A percentile compares a stretch with the other conserved stretches of the same genome.
Conservation (phyloP, 139 green algal species). For the Closterium sp. region DNA sequence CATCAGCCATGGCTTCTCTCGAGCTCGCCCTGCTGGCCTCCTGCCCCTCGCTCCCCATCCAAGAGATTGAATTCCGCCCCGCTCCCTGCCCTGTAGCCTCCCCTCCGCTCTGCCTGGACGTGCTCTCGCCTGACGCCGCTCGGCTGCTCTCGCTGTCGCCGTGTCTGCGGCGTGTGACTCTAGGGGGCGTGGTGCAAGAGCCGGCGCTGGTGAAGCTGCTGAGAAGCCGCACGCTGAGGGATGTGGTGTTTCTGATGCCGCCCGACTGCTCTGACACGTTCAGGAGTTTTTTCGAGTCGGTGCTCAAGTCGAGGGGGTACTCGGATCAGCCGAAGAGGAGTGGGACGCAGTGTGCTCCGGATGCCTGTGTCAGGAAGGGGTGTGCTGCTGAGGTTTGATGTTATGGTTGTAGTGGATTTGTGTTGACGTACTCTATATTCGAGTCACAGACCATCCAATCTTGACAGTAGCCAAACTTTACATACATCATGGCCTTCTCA, state of each 20-base stretch:
- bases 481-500: too few species aligned
- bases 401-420: not conserved
- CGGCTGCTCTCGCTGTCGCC: conserved; percentile 1
- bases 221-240: not conserved
- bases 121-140: conserved; percentile 17
- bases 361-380: not conserved
- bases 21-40: not conserved
- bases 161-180: not conserved
- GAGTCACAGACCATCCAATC: too few species aligned
- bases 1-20: not conserved
- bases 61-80: not conserved
- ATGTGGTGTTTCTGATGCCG: conserved; percentile 17
- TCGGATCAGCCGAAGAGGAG: conserved; percentile 5
- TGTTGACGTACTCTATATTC: too few species aligned
- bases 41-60: not conserved
- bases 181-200: conserved; percentile 16
- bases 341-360: not conserved
- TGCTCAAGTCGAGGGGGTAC: conserved; percentile 19
- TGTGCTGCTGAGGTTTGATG: not conserved
- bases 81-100: not conserved
- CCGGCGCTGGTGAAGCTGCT: conserved; percentile 19
- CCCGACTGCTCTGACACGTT: conserved; percentile 30
- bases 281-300: not conserved
- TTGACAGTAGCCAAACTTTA: too few species aligned
- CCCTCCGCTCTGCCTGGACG: not conserved